Conservation (phyloP, 306 rosid genomes). For the Urtica urens region DNA sequence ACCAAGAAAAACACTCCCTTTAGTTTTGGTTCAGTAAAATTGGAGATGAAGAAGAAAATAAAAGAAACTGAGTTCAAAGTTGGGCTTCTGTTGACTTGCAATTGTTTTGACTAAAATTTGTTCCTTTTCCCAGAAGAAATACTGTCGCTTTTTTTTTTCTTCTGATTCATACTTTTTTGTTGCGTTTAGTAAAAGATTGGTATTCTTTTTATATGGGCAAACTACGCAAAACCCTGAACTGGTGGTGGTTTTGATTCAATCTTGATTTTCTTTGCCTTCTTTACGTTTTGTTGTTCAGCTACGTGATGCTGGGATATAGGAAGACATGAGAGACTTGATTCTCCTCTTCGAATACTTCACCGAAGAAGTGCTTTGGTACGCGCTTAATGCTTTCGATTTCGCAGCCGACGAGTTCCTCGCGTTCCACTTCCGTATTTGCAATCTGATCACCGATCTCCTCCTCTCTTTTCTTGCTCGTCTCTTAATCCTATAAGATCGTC, state of each 20-base stretch:
- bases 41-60: too few species aligned
- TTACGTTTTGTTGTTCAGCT: too few species aligned
- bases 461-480: conserved; percentile 19
- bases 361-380: conserved; percentile 27
- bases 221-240: too few species aligned
- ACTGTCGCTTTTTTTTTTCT: neutral
- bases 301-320: neutral
- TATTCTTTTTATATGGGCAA: too few species aligned
- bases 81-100: too few species aligned
- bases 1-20: too few species aligned
- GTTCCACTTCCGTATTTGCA: conserved; percentile 19
- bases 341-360: conserved; percentile 25
- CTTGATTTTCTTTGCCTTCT: too few species aligned
- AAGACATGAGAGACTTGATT: conserved; percentile 24
- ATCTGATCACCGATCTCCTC: conserved; percentile 24
- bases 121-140: conserved; percentile 1
- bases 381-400: conserved; percentile 26
- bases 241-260: too few species aligned
- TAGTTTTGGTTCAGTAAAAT: too few species aligned
- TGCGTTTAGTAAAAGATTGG: neutral
- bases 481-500: conserved; percentile 22
- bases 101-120: too few species aligned
- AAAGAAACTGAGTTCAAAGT: too few species aligned
- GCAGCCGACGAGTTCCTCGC: conserved; percentile 22
- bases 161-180: neutral